Conservation (phyloP, 805 yeast genomes). For the Metschnikowia dekortorum region DNA sequence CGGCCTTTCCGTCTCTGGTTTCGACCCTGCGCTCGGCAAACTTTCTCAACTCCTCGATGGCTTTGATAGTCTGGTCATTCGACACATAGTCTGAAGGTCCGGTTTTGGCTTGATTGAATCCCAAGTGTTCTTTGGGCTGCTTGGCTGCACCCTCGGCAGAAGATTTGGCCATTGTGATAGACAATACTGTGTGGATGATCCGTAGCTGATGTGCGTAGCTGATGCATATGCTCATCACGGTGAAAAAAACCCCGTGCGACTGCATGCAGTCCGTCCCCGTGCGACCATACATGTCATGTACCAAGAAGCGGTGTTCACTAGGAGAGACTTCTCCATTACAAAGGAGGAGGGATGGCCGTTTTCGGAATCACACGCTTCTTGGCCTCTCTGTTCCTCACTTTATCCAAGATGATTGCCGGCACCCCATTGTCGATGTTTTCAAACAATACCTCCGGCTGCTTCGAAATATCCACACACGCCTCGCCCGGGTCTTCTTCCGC, state of each 20-base stretch:
- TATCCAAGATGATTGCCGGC: slow-evolving; percentile 39
- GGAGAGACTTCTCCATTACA: not conserved
- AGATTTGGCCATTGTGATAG: not conserved
- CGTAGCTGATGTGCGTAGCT: not conserved
- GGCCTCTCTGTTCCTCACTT: slow-evolving; percentile 18
- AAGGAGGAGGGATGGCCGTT: slow-evolving; percentile 34
- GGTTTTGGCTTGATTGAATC: slow-evolving; percentile 4
- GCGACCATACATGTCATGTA: not conserved
- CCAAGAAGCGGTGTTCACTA: not conserved
- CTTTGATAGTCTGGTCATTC: slow-evolving; percentile 32
- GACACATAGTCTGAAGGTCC: slow-evolving; percentile 13
- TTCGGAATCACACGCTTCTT: slow-evolving; percentile 21
- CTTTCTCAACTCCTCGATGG: slow-evolving; percentile 62
- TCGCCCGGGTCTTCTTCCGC: slow-evolving; percentile 1
- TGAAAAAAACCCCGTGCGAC: slow-evolving; percentile 10
- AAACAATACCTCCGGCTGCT: slow-evolving; percentile 35
- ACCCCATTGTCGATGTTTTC: slow-evolving; percentile 34
- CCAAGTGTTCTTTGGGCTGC: not conserved
- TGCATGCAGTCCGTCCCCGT: slow-evolving; percentile 6
- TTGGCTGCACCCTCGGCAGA: not conserved
- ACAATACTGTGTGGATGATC: not conserved
- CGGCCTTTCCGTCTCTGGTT: slow-evolving; percentile 30
- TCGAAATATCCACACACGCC: slow-evolving; percentile 19
- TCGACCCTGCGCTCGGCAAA: slow-evolving; percentile 40
- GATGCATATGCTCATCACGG: slow-evolving; percentile 15